Percentiles rank a stretch among this genome's conserved stretches.
Conservation (phyloP, 495 filamentous ascomycete genomes). For the Geopyxis carbonaria region DNA sequence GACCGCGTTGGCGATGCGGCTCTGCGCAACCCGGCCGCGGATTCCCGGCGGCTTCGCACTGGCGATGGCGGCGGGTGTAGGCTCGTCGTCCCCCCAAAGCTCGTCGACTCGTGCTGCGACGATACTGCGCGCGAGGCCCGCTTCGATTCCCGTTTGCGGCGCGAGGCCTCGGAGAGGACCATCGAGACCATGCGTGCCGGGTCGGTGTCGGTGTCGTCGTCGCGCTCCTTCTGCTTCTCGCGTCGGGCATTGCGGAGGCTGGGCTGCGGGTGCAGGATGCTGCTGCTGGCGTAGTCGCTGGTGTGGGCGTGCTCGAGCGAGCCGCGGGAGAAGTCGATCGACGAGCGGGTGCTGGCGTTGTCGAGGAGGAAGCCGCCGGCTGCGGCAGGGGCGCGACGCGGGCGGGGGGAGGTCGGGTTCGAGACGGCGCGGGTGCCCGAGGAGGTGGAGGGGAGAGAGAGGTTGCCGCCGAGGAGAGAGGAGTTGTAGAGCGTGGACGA, state of each 20-base stretch:
- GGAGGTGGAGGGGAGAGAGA: constrained; percentile 4
- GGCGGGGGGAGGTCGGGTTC: constrained; percentile 5
- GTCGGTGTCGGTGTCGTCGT: constrained; percentile 5
- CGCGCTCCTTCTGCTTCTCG: not conserved
- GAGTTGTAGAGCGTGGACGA: constrained; percentile 9
- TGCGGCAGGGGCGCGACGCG: constrained; percentile 6
- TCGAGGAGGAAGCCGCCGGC: constrained; percentile 22
- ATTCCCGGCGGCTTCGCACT: not conserved
- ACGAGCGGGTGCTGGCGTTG: not conserved
- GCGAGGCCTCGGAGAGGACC: constrained; percentile 1
- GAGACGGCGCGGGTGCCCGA: constrained; percentile 10
- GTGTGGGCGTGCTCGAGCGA: not conserved
- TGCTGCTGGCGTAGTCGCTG: not conserved
- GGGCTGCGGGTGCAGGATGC: constrained; percentile 4
- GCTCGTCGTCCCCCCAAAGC: too few relatives aligned
- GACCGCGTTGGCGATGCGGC: constrained; percentile 1
- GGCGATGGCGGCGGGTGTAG: not conserved
- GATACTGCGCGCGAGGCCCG: not conserved
- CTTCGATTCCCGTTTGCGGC: constrained; percentile 2
- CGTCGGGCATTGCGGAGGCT: not conserved
- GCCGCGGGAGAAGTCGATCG: not conserved
- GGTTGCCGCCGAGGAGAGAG: not conserved
- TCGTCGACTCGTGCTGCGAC: not conserved
- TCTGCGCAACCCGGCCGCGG: not conserved
- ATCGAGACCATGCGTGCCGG: constrained; percentile 7